Conservation (phyloP, 306 rosid genomes). For the Cicer cuneatum region DNA sequence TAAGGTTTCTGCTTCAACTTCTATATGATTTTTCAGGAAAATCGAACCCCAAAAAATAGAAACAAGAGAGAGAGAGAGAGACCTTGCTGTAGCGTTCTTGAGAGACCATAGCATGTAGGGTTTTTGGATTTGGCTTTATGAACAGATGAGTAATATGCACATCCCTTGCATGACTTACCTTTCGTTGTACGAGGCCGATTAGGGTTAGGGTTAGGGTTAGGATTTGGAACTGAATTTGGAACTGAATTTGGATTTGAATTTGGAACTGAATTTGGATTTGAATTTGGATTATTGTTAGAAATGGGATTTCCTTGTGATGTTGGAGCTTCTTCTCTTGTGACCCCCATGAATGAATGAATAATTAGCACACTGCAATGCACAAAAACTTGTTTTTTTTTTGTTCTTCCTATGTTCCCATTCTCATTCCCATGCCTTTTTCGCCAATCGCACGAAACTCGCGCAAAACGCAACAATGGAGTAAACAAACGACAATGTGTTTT, state of each 20-base stretch:
- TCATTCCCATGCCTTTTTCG: neutral
- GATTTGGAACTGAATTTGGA: neutral
- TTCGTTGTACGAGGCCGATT: slow-evolving; percentile 24
- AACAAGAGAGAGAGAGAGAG: neutral
- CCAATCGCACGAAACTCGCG: neutral
- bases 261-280: neutral
- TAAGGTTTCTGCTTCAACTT: neutral
- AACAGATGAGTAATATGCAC: slow-evolving; percentile 68
- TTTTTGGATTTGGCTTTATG: slow-evolving; percentile 70
- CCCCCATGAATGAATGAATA: neutral
- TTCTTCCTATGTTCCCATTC: too few relatives aligned
- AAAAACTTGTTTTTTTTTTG: neutral
- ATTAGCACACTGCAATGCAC: neutral
- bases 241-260: neutral
- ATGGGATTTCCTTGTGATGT: neutral
- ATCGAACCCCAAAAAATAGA: neutral
- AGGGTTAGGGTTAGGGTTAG: slow-evolving; percentile 42
- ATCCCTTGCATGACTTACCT: slow-evolving; percentile 82
- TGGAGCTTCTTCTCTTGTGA: neutral
- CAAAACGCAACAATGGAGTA: neutral
- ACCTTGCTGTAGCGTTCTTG: slow-evolving; percentile 72
- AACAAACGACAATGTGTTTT: neutral
- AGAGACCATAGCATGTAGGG: slow-evolving; percentile 75
- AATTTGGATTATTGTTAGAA: neutral
- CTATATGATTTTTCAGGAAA: neutral